A percentile compares a stretch with the other conserved stretches of the same genome.
Evolutionary conservation across 2,329 filamentous ascomycete species (phyloP).

Genomic region (Hyphodiscus sp.): DNA sequence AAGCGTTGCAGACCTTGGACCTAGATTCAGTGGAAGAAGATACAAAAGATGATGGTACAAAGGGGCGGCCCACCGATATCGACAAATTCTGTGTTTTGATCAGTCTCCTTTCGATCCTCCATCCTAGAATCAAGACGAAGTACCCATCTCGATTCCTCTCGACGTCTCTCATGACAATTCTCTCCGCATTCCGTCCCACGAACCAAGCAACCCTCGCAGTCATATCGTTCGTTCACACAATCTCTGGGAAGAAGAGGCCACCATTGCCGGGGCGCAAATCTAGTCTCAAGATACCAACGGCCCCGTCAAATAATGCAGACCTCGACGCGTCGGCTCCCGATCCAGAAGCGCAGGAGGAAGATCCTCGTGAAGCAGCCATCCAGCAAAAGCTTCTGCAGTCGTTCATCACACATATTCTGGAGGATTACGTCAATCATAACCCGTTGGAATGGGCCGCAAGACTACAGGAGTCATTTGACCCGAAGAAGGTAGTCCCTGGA

Average conservation of each 20-base stretch:
- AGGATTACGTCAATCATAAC: constrained; percentile 62
- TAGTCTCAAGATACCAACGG: constrained; percentile 46
- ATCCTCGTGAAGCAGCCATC: constrained; percentile 53
- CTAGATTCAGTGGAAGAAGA: constrained; percentile 35
- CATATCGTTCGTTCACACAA: constrained; percentile 62
- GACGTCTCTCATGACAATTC: constrained; percentile 66
- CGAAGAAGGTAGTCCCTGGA: constrained; percentile 55
- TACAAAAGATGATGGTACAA: constrained; percentile 12
- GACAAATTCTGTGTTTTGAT: constrained; percentile 62
- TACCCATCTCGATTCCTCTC: constrained; percentile 74
- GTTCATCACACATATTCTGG: constrained; percentile 71
- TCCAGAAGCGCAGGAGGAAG: constrained; percentile 50
- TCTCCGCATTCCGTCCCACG: constrained; percentile 56
- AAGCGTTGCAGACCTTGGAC: constrained; percentile 57
- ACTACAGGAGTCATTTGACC: constrained; percentile 62
- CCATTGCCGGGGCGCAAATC: constrained; percentile 53
- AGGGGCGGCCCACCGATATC: constrained; percentile 16
- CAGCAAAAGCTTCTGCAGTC: constrained; percentile 62
- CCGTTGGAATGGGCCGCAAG: constrained; percentile 56
- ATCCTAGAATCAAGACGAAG: constrained; percentile 69
- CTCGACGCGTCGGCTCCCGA: constrained; percentile 46
- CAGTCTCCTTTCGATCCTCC: constrained; percentile 65
- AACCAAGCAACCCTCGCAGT: constrained; percentile 64
- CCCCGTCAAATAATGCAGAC: constrained; percentile 45
- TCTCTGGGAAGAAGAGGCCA: constrained; percentile 62